Evolutionary conservation across 768 basidiomycete genomes (phyloP).

Genomic region (Kwoniella pini): DNA sequence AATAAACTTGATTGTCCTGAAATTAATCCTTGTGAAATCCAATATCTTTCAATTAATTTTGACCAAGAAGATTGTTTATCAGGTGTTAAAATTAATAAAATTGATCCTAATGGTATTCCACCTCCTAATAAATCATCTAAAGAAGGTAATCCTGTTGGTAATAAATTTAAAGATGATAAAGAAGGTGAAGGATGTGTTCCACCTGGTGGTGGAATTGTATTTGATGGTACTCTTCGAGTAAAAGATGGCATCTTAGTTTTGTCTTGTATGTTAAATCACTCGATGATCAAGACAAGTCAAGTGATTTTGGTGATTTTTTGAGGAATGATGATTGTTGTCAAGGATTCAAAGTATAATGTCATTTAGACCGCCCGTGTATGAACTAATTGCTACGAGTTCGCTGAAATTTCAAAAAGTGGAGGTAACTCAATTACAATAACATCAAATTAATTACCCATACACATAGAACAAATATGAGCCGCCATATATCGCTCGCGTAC

Average conservation of each 20-base stretch:
- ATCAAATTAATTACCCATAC: too few species aligned
- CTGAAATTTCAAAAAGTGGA: conserved; percentile 5
- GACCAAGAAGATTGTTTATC: conserved; percentile 85
- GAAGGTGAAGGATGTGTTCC: conserved; percentile 54
- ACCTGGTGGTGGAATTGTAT: conserved; percentile 31
- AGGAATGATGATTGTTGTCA: too few species aligned
- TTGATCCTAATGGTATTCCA: conserved; percentile 72
- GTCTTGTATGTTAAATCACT: background rate
- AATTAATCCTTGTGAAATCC: conserved; percentile 80
- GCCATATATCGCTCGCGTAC: too few species aligned
- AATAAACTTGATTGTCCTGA: conserved; percentile 70
- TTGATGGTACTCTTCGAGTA: conserved; percentile 45
- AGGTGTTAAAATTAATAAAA: conserved; percentile 72
- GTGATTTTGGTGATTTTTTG: too few species aligned
- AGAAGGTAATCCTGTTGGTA: conserved; percentile 85
- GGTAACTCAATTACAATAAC: background rate
- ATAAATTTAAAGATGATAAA: conserved; percentile 49
- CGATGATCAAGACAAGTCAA: background rate
- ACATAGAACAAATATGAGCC: too few species aligned
- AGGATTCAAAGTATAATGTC: too few species aligned
- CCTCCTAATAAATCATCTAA: conserved; percentile 94
- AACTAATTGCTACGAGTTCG: background rate
- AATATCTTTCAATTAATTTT: conserved; percentile 82
- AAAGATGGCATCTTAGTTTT: conserved; percentile 51
- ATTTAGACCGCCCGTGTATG: too few species aligned